Evolutionary conservation across 2,329 filamentous ascomycete species (phyloP), one percentile per base, ranked within the genome.

Genomic region (Cadophora malorum): DNA sequence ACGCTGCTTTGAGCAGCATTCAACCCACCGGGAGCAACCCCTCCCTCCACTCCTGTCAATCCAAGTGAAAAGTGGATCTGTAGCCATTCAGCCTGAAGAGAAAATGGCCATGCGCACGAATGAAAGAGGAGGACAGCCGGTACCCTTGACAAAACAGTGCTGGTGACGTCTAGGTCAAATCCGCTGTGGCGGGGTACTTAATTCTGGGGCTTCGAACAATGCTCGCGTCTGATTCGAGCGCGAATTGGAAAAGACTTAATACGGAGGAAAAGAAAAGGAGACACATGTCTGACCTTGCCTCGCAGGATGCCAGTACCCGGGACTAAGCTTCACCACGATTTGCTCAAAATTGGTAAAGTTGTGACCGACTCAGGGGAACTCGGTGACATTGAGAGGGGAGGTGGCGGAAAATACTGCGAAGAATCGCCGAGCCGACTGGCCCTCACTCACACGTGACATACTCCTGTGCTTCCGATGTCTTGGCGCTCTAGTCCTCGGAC

Each of bases 101-200:
- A 55, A 60, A 33, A 35, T 41, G 19, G 35, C 45, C 66, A 73
- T 72, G 72, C 72, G 71, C 72, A 38, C 72, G 62, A 72, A 73
- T 71, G 66, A 72, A 31, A 60, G 60, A 10, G 45, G 10, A 31
- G 45, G 23, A 50, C 25, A 21, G 19, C 45, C 4, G n/a, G 19
- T 23, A 14, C 33, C 23, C 56, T 19, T 25, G 38, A 31, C 55
- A 25, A 35, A 4, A 38, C 2, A 25, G 55, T n/a, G 55, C 55
- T 41, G 33, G 55, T 58, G 55, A 58, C 55, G 55, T 58, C 31
- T 41, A 33, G 19, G 31, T 38, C 4, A 38, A 21, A 9, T 25
- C 55, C 19, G 7, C 19, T 1, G 31, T 58, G 55, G 55, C 33
- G 55, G 52, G 52, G 52, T 55, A 55, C 33, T 21, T n/a, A 58